phyloP scores from a whole-genome alignment of 306 rosid genomes.

The Biancaea sappan region DNA sequence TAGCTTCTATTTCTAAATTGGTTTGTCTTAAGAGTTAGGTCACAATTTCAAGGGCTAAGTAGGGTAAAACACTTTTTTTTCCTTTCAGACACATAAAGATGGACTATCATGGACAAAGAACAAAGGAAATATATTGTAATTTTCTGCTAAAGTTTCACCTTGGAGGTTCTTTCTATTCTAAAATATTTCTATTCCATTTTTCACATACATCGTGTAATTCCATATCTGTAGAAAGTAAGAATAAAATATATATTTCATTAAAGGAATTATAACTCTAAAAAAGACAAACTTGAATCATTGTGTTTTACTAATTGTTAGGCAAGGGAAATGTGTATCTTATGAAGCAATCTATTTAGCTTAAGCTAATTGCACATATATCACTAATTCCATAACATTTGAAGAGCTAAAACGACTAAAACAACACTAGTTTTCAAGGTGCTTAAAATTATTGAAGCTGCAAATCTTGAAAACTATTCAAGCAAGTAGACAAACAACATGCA shows the following conservation, averaged over 20 bases:
- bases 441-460: too few species aligned
- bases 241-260: too few species aligned
- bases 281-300: too few species aligned
- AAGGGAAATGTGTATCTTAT: too few species aligned
- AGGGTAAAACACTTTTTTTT: background rate
- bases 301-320: too few species aligned
- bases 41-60: background rate
- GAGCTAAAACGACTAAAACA: too few species aligned
- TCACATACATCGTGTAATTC: background rate
- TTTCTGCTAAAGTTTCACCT: background rate
- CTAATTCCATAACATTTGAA: too few species aligned
- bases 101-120: background rate
- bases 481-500: background rate
- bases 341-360: too few species aligned
- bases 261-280: too few species aligned
- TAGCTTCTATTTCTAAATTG: background rate
- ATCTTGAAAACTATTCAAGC: constrained; percentile 1
- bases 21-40: background rate
- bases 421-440: too few species aligned
- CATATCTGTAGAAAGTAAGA: background rate
- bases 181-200: background rate
- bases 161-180: background rate
- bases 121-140: background rate
- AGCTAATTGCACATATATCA: too few species aligned
- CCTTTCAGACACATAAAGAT: background rate